Conservation (phyloP, 805 yeast genomes). For the Hanseniaspora jakobsenii region DNA sequence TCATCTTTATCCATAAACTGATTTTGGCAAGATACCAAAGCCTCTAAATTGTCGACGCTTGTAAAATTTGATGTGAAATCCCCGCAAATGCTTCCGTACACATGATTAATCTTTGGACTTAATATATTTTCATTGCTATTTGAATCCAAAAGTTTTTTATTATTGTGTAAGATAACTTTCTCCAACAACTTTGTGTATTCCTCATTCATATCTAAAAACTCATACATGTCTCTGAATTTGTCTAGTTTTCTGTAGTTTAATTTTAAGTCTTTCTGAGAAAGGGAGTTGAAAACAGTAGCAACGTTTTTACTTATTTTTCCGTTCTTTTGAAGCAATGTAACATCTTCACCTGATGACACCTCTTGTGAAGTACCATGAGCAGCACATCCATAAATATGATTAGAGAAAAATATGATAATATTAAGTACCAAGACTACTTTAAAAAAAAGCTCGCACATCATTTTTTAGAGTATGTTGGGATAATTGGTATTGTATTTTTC, state of each 20-base stretch:
- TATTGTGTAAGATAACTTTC: not conserved
- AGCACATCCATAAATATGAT: no score
- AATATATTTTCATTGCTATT: not conserved
- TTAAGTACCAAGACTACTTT: no score
- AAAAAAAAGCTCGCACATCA: no score
- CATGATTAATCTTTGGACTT: not conserved
- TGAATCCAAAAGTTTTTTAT: not conserved
- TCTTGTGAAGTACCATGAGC: no score
- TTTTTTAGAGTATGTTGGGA: no score
- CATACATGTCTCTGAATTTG: not conserved
- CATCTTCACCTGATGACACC: no score
- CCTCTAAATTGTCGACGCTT: not conserved
- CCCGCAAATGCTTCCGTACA: not conserved
- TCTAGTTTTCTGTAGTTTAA: not conserved
- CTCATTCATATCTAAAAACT: not conserved
- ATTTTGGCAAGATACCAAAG: slow-evolving; percentile 2
- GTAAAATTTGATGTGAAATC: not conserved
- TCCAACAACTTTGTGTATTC: not conserved
- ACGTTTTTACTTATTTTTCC: no score
- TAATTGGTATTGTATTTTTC: no score
- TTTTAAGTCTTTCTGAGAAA: not conserved
- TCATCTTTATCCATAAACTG: not conserved
- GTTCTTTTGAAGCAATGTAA: no score
- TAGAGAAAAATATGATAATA: no score
- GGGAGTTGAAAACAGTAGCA: not conserved